Evolutionary conservation across 768 basidiomycete species (phyloP).

Genomic region (Boletus speciosus): DNA sequence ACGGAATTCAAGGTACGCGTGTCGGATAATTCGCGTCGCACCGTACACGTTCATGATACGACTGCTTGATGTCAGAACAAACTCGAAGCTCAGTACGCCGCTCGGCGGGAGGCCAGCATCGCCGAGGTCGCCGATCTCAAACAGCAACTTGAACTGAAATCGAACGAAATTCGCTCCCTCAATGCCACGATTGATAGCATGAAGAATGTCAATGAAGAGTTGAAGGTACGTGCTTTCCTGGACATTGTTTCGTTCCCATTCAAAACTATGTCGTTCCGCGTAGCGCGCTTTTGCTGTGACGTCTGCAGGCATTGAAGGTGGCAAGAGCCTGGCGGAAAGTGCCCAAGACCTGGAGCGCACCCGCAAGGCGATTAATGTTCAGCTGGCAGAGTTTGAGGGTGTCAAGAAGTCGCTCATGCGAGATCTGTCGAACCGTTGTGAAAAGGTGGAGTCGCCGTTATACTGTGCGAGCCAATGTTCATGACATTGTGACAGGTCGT

Average conservation of each 20-base stretch:
- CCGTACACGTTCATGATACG: neutral
- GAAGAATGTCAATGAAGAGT: conserved; percentile 95
- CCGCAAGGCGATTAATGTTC: conserved; percentile 95
- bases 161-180: conserved; percentile 78
- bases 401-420: conserved; percentile 99
- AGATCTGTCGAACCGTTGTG: conserved; percentile 98
- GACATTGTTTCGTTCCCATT: conserved; percentile 4
- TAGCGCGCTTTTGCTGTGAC: conserved; percentile 97
- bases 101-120: conserved; percentile 85
- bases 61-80: conserved; percentile 58
- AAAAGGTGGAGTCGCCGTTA: conserved; percentile 64
- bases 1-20: conserved; percentile 78
- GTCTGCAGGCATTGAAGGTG: conserved; percentile 94
- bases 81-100: conserved; percentile 89
- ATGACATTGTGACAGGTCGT: conserved; percentile 65
- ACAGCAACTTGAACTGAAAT: conserved; percentile 83
- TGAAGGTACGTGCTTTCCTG: conserved; percentile 66
- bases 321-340: conserved; percentile 94
- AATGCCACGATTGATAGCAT: conserved; percentile 87
- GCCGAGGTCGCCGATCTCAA: conserved; percentile 83
- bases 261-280: neutral
- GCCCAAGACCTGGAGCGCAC: conserved; percentile 96
- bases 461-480: conserved; percentile 12
- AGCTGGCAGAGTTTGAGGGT: conserved; percentile 96
- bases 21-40: neutral